Evolutionary conservation across 345 rosid genomes (phyloP), one percentile per base, ranked within the genome.

Genomic region (Anacardium occidentale): DNA sequence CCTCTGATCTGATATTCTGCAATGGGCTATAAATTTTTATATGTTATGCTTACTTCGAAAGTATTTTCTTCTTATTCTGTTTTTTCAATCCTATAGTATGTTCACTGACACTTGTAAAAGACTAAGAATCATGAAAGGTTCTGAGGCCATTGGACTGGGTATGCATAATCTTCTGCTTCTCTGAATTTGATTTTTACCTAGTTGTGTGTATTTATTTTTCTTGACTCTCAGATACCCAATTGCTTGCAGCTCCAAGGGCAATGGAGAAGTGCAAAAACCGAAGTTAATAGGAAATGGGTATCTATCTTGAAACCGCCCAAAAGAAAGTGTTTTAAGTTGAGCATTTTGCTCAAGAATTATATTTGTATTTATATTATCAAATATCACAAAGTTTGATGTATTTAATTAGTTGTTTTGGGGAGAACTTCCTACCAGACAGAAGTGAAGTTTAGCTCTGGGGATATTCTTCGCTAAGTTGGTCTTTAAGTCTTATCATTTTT

Each of bases 81-180:
- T 40, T 59, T 55, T 66, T 62, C 26, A 3, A 0, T 37, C 7
- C 14, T 60, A 64, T 84, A 86, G 90, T 71, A 86, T 84, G 88
- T 86, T 86, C 66, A 74, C 80, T 4, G 72, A 69, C 71, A 70
- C 82, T 21, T 86, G 83, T 58, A 82, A 80, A 78, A 82, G 90
- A 75, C 81, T 86, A 56, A 79, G 84, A 77, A 82, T 86, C 77
- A 82, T 79, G 85, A 80, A 86, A 74, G 81, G 78, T 15, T 80
- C 86, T 2, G 88, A 84, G 72, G 88, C 90, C 45, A 83, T 76
- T 40, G 85, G 90, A 59, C 81, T 84, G 7, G 90, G 88, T 76
- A 80, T 69, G 59, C 14, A 40, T 14, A 63, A 29, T 62, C 60
- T n/a, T 47, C 26, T 57, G n/a, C n/a, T n/a, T n/a, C n/a, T n/a